Evolutionary conservation across 352 stramenopile species (phyloP).

Genomic region (Pythium pectinolyticum): DNA sequence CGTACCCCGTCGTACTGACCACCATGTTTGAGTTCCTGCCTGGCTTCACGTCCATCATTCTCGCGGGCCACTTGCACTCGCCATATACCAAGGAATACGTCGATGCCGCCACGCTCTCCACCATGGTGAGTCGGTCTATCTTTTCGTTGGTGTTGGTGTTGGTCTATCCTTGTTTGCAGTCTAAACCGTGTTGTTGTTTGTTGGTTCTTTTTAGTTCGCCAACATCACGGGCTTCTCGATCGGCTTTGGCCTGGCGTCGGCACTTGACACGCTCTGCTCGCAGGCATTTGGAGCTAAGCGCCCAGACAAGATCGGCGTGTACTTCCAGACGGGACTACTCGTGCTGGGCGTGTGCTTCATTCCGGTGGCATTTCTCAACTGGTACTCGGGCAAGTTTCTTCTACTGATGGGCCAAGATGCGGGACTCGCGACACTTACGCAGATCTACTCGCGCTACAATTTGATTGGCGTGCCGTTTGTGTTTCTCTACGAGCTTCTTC

Average conservation of each 20-base stretch:
- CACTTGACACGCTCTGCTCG: conserved; percentile 76
- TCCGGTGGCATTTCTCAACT: conserved; percentile 52
- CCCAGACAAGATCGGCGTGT: conserved; percentile 67
- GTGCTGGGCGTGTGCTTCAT: conserved; percentile 48
- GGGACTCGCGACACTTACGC: conserved; percentile 43
- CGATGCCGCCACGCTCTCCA: conserved; percentile 65
- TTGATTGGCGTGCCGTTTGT: conserved; percentile 16
- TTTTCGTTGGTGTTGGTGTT: too few relatives aligned
- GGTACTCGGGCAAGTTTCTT: conserved; percentile 51
- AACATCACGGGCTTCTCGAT: conserved; percentile 70
- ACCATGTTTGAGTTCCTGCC: conserved; percentile 50
- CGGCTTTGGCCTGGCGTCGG: conserved; percentile 61
- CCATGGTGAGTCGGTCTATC: conserved; percentile 51
- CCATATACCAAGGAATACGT: conserved; percentile 57
- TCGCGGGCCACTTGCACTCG: conserved; percentile 63
- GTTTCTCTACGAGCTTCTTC: conserved; percentile 53
- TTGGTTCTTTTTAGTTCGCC: conserved; percentile 37
- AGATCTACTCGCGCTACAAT: conserved; percentile 45
- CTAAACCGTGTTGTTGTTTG: not conserved
- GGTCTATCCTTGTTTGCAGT: too few relatives aligned
- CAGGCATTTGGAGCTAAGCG: conserved; percentile 59
- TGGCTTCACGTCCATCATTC: conserved; percentile 60
- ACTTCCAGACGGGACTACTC: conserved; percentile 60
- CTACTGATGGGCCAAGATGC: conserved; percentile 49
- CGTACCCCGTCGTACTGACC: conserved; percentile 50